phyloP scores from a whole-genome alignment of 2,329 filamentous ascomycete genomes.

The Plenodomus biglobosus region DNA sequence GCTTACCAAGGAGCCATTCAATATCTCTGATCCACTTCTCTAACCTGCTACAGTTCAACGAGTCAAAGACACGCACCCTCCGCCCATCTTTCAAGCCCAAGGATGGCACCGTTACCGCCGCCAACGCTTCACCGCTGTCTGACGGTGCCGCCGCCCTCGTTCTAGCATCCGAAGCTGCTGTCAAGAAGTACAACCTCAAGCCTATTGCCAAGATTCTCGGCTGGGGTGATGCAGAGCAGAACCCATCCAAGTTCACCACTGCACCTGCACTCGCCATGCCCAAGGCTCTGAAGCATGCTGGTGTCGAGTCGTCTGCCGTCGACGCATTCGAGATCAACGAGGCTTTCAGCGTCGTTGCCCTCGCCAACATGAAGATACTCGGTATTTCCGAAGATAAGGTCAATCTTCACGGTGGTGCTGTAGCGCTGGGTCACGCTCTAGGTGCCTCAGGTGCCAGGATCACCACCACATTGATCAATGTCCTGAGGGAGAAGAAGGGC shows the following conservation, averaged over 20 bases:
- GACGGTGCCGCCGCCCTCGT: constrained; percentile 92
- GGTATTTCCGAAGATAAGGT: constrained; percentile 79
- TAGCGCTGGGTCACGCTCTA: constrained; percentile 93
- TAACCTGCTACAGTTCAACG: constrained; percentile 50
- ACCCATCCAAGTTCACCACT: constrained; percentile 93
- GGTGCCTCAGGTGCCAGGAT: constrained; percentile 94
- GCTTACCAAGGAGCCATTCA: constrained; percentile 3
- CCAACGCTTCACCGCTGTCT: constrained; percentile 94
- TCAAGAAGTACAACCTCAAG: constrained; percentile 88
- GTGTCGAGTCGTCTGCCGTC: constrained; percentile 72
- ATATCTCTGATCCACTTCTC: constrained; percentile 12
- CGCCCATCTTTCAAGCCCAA: constrained; percentile 81
- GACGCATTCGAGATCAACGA: constrained; percentile 99
- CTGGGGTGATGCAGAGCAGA: constrained; percentile 91
- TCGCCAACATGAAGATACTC: constrained; percentile 95
- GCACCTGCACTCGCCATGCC: constrained; percentile 91
- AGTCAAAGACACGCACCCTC: constrained; percentile 53
- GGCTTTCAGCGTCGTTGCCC: constrained; percentile 93
- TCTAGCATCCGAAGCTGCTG: constrained; percentile 88
- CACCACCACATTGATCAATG: constrained; percentile 83
- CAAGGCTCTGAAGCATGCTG: constrained; percentile 95
- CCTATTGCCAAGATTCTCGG: constrained; percentile 95
- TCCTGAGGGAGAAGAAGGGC: constrained; percentile 84
- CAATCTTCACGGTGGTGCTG: constrained; percentile 92
- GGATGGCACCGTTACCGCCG: constrained; percentile 87